These are phyloP conservation scores for Gloeopeniophorella convolvens DNA, from an alignment of 768 basidiomycete genomes.

Conservation along the genomic window DNA sequence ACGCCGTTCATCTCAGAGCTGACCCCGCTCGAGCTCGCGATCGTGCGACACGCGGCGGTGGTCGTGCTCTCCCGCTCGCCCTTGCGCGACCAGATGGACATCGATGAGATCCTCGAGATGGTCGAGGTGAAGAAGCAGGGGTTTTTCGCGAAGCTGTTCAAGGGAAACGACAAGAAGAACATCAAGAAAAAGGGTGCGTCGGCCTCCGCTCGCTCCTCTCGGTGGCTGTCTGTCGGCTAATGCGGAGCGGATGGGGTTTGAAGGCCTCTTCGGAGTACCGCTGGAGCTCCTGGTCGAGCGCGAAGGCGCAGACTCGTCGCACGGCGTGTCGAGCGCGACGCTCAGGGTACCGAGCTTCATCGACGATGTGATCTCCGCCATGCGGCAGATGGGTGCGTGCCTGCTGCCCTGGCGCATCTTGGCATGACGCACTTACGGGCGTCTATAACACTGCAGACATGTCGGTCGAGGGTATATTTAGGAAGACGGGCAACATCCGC, in stretches of 20 bases:
- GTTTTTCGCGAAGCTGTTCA: constrained; percentile 96
- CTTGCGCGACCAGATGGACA: constrained; percentile 73
- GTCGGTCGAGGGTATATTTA: constrained; percentile 98
- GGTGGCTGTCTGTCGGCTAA: constrained; percentile 2
- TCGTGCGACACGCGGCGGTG: constrained; percentile 89
- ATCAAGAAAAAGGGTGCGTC: constrained; percentile 77
- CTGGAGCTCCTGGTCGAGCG: constrained; percentile 89
- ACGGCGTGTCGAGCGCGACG: constrained; percentile 80
- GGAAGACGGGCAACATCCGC: constrained; percentile 96
- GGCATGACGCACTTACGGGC: constrained; percentile 2
- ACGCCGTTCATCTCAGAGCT: constrained; percentile 82
- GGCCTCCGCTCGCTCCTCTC: too few species aligned
- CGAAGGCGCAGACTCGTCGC: constrained; percentile 92
- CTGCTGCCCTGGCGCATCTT: not conserved
- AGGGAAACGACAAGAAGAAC: constrained; percentile 81
- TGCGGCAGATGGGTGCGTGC: constrained; percentile 94
- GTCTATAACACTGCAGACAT: constrained; percentile 55
- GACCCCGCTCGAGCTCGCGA: constrained; percentile 75
- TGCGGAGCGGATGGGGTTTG: constrained; percentile 16
- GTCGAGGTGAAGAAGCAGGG: constrained; percentile 89
- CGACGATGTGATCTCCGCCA: constrained; percentile 95
- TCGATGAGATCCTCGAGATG: constrained; percentile 91
- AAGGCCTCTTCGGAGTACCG: constrained; percentile 90
- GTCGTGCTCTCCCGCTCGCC: constrained; percentile 72
- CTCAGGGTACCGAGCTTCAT: constrained; percentile 94